Percentiles rank a stretch among this genome's conserved stretches.
Conservation (phyloP, 495 filamentous ascomycete species). For the Immersiella caudata region DNA sequence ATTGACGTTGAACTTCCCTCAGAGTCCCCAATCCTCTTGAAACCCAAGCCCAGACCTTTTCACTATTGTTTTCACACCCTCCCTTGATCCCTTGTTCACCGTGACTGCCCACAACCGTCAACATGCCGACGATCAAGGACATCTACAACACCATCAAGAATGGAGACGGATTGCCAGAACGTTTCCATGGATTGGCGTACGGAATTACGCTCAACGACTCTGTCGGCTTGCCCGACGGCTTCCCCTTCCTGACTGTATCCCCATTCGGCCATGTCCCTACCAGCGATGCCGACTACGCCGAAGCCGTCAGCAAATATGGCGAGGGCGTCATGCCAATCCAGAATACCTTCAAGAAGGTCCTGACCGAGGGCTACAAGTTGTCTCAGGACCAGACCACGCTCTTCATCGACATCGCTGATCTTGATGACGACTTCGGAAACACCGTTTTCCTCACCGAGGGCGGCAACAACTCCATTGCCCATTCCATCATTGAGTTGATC, state of each 20-base stretch:
- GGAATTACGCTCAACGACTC: not conserved
- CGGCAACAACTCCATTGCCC: not conserved
- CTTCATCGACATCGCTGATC: constrained; percentile 5
- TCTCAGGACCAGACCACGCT: not conserved
- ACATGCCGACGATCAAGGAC: constrained; percentile 2
- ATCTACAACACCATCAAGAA: not conserved
- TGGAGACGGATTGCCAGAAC: not conserved
- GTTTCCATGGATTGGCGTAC: not conserved
- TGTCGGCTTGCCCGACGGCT: not conserved
- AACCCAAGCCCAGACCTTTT: not conserved
- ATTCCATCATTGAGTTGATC: not conserved
- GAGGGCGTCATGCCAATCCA: not conserved
- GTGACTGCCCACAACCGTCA: not conserved
- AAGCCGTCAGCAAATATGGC: not conserved
- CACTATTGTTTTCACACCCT: not conserved
- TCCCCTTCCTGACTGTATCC: not conserved
- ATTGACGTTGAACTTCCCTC: not conserved
- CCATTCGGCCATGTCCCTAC: not conserved
- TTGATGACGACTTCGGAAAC: not conserved
- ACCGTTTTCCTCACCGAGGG: not conserved
- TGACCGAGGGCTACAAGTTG: not conserved
- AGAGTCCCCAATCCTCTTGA: not conserved
- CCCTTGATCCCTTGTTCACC: not conserved
- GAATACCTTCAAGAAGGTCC: not conserved
- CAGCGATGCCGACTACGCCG: not conserved